phyloP scores from a whole-genome alignment of 2,329 filamentous ascomycete genomes.

The Ophiostoma perfectum region DNA sequence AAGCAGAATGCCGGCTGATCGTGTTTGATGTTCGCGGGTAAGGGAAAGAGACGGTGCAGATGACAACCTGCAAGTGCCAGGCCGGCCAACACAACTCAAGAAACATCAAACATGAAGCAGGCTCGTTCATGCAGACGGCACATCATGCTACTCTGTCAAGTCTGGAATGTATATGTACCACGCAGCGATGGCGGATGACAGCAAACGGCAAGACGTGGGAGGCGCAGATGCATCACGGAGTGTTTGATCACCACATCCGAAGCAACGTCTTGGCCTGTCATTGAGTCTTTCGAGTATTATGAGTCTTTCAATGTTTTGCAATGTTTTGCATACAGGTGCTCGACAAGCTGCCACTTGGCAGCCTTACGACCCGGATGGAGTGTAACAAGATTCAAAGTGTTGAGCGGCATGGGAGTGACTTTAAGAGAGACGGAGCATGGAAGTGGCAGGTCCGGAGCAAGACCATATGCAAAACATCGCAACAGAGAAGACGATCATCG shows the following conservation, averaged over 20 bases:
- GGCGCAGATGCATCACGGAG: background rate
- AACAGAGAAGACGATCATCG: no score
- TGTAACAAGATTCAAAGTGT: no score
- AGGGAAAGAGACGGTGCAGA: background rate
- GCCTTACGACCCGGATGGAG: no score
- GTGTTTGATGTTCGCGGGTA: background rate
- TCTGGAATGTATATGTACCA: background rate
- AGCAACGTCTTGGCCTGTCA: background rate
- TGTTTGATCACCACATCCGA: slow-evolving; percentile 3
- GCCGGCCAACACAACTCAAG: background rate
- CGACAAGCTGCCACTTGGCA: no score
- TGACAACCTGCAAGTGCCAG: background rate
- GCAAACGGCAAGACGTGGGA: background rate
- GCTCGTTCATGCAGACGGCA: background rate
- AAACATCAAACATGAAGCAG: background rate
- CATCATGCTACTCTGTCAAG: background rate
- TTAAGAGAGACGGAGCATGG: no score
- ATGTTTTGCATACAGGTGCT: no score
- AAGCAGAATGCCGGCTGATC: background rate
- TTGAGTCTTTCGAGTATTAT: background rate
- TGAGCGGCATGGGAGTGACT: no score
- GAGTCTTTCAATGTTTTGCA: background rate
- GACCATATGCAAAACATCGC: no score
- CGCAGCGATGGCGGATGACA: background rate
- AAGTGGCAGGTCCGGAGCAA: no score